Evolutionary conservation across 2,329 filamentous ascomycete genomes (phyloP), one percentile per base, ranked within the genome.

Genomic region (Diaporthe ilicicola): DNA sequence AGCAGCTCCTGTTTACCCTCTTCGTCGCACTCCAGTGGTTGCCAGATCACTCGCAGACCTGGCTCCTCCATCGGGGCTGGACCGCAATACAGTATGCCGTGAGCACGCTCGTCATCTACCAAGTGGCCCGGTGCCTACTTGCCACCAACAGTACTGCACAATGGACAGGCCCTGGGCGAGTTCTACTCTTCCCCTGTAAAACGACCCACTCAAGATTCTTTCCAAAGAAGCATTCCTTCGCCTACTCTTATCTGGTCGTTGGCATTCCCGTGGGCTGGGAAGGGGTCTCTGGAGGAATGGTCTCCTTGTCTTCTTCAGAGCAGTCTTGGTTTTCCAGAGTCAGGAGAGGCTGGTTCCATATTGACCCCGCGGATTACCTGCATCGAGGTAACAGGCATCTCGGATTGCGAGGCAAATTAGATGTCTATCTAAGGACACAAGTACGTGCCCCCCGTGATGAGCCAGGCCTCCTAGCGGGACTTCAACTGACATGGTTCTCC

Each of bases 191-290:
- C 51, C 91, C 91, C 9, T 90, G 89, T 75, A 84, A 82, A 54
- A 93, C 90, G 17, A 90, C 86, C 2, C 92, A 94, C 78, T 83
- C 87, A 4, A 85, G 92, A 22, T 78, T 92, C n/a, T 90, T 91
- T 70, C 92, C 92, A 0, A 85, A 89, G 76, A 88, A 86, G 71
- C 90, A 94, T 77, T 86, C 86, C 0, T 94, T 95, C 76, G 83
- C 83, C 0, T 93, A 94, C 77, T 90, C 91, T 0, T 94, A 94
- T 78, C 85, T 94, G 1, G 84, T 91, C 55, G 89, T 90, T 32
- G 92, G 92, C 0, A 84, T 93, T 50, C 92, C 92, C 0, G 85
- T 94, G 29, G 87, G 87, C n/a, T 90, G 88, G 79, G 81, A 82
- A 64, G 91, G 90, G 7, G 82, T 81, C 51, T 80, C 83, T n/a